Base-by-base conservation (phyloP, 2,329 filamentous ascomycete species). In the Ascocoryne sarcoides region DNA sequence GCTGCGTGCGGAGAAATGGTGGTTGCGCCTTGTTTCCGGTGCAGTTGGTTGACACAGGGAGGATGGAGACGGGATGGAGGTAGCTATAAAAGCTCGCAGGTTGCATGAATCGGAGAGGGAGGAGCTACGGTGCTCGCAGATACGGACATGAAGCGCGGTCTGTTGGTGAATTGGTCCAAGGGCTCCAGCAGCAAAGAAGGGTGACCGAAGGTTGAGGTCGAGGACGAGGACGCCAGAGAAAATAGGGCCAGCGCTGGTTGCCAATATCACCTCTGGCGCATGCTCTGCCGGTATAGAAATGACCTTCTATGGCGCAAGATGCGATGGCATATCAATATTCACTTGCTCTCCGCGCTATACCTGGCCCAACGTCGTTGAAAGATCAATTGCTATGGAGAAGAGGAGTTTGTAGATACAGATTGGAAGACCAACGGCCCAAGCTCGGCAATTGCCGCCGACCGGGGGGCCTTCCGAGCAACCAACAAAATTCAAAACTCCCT, bases 321-420 rank as follows among this genome's bases (percentile, higher is more conserved):
- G 37, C 45, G 43, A 44, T 53, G 49, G 50, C 43, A 48, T 50
- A 52, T 56, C 49, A 57, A 47, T 50, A 21, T 46, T 52, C 48
- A 51, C 36, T 32, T 34, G 26, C 44, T 38, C 42, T 40, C 37
- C 48, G 47, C 29, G 37, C 46, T 42, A 15, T 44, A 46, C 37
- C 42, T 7, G 45, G 18, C 39, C 48, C 48, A 43, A 46, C 45
- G 47, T 52, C 42, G 47, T 31, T 51, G 49, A 48, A 48, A 49
- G 51, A 45, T 55, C 45, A 50, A 49, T 55, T 56, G 47, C 54
- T 54, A 57, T 52, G 47, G 44, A 51, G 43, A 47, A 44, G 40
- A 44, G 33, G 40, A 39, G 42, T 39, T 36, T 30, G 47, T 44
- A 45, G 45, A 44, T 49, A 48, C 42, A 47, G 23, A 43, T 45